Conservation (phyloP, 495 filamentous ascomycete species). For the Hyaloscypha hepaticicola region DNA sequence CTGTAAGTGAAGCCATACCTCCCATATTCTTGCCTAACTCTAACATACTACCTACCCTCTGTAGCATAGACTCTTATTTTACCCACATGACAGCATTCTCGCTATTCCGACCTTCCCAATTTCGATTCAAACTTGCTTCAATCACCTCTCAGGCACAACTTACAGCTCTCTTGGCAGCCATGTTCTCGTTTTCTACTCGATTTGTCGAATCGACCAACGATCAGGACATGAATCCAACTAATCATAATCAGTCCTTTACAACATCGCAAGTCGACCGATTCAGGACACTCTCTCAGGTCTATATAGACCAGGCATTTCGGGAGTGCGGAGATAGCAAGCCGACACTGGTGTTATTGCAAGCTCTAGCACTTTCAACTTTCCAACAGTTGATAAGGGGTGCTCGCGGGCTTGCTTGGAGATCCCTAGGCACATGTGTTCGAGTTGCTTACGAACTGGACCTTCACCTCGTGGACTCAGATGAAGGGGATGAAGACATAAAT, state of each 20-base stretch:
- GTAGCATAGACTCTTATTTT: conserved; percentile 35
- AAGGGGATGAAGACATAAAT: conserved; percentile 4
- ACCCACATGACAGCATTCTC: conserved; percentile 34
- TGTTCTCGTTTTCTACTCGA: conserved; percentile 34
- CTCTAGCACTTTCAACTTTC: conserved; percentile 28
- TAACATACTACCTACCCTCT: not conserved
- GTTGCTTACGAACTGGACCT: conserved; percentile 36
- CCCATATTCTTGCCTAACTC: not conserved
- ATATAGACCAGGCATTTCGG: conserved; percentile 29
- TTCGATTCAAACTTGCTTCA: conserved; percentile 30
- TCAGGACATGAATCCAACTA: not conserved
- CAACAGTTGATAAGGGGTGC: conserved; percentile 35
- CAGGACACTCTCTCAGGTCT: conserved; percentile 18
- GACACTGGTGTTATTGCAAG: conserved; percentile 35
- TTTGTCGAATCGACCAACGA: not conserved
- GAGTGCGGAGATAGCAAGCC: conserved; percentile 33
- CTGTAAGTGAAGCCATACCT: not conserved
- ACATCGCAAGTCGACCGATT: not conserved
- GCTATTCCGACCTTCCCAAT: conserved; percentile 31
- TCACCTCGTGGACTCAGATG: conserved; percentile 28
- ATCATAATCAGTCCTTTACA: not conserved
- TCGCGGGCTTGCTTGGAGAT: conserved; percentile 34
- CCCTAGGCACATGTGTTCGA: conserved; percentile 35
- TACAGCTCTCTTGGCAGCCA: conserved; percentile 34
- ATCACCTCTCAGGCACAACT: conserved; percentile 28